Evolutionary conservation across 2,329 filamentous ascomycete genomes (phyloP).

Genomic region (Diaporthe ilicicola): DNA sequence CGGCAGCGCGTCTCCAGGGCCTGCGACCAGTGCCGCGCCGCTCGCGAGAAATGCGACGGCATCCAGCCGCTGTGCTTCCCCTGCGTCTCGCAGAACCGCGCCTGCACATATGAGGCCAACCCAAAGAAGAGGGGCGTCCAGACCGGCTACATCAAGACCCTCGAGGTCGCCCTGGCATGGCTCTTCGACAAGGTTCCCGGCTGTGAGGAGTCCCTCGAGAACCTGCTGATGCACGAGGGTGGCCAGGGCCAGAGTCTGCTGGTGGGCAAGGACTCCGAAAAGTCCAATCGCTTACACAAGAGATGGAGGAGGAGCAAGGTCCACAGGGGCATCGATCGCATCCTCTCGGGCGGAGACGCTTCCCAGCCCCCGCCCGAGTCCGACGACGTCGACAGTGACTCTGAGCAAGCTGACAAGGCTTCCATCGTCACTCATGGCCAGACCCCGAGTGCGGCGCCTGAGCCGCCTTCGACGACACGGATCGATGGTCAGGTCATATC

Average conservation of each 20-base stretch:
- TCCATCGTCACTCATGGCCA: not conserved
- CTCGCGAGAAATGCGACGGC: constrained; percentile 78
- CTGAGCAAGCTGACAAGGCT: constrained; percentile 35
- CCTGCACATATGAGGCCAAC: constrained; percentile 76
- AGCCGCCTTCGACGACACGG: not conserved
- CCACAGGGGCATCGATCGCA: constrained; percentile 68
- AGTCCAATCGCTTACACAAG: constrained; percentile 65
- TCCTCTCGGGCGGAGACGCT: constrained; percentile 60
- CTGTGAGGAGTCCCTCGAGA: constrained; percentile 65
- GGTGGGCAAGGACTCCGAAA: constrained; percentile 59
- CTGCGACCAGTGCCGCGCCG: constrained; percentile 73
- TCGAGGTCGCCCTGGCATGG: constrained; percentile 75
- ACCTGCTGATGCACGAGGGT: constrained; percentile 57
- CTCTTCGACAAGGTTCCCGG: constrained; percentile 69
- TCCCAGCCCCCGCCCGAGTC: constrained; percentile 44
- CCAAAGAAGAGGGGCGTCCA: constrained; percentile 81
- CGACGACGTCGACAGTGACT: constrained; percentile 41
- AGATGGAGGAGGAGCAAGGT: constrained; percentile 71
- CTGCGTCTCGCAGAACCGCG: constrained; percentile 68
- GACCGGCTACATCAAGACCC: constrained; percentile 79
- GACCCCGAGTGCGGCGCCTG: not conserved
- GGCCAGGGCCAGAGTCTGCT: constrained; percentile 55
- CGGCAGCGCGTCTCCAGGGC: constrained; percentile 73
- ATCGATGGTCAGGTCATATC: not conserved
- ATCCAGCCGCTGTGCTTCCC: constrained; percentile 72